phyloP scores from a whole-genome alignment of 164 flowering plant species.

The Kalanchoe fedtschenkoi region DNA sequence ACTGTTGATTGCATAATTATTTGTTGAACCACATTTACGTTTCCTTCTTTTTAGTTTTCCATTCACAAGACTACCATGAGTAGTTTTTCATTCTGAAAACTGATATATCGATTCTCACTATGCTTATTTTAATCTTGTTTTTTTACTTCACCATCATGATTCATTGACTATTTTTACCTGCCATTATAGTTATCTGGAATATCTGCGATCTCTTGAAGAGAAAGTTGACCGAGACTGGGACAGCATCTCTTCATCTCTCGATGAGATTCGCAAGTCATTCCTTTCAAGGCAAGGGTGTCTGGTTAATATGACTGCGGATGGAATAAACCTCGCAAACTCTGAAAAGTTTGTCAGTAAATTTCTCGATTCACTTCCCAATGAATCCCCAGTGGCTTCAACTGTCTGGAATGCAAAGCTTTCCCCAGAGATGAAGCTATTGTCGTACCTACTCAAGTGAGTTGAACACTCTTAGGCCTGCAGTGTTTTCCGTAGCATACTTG shows the following conservation, averaged over 20 bases:
- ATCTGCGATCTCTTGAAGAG: constrained; percentile 57
- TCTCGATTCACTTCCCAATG: constrained; percentile 76
- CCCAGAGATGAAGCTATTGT: constrained; percentile 74
- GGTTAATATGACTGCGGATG: constrained; percentile 83
- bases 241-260: constrained; percentile 72
- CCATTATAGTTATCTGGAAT: constrained; percentile 77
- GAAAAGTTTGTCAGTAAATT: constrained; percentile 71
- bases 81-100: too few relatives aligned
- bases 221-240: constrained; percentile 87
- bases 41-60: too few relatives aligned
- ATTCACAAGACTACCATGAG: neutral
- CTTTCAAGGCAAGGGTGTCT: constrained; percentile 72
- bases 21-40: too few relatives aligned
- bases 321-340: constrained; percentile 50
- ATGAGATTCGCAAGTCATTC: constrained; percentile 77
- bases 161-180: too few relatives aligned
- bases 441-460: constrained; percentile 82
- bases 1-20: too few relatives aligned
- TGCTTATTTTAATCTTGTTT: too few relatives aligned
- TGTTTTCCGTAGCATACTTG: neutral
- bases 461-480: neutral
- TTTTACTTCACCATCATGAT: too few relatives aligned
- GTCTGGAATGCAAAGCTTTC: constrained; percentile 58
- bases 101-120: neutral
- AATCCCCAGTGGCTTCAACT: constrained; percentile 17